Conservation (phyloP, 2,329 filamentous ascomycete species). For the Alternaria infectoria region DNA sequence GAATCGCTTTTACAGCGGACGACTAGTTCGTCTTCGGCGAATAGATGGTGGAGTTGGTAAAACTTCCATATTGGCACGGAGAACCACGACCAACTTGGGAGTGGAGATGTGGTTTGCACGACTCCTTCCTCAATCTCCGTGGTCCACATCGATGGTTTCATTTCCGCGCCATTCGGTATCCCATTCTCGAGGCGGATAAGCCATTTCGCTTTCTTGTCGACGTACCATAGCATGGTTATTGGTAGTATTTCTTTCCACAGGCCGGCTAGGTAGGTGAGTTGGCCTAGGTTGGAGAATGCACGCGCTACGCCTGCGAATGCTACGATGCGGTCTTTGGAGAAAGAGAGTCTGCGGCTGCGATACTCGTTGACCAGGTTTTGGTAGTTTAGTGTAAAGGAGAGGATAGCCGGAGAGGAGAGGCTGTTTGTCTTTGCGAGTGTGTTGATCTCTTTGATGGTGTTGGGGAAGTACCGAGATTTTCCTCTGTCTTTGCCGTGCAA, state of each 20-base stretch:
- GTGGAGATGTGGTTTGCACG: background rate
- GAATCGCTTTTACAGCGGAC: background rate
- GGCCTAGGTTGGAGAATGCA: background rate
- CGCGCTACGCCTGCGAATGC: slow-evolving; percentile 16
- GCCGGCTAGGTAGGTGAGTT: slow-evolving; percentile 15
- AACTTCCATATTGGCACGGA: background rate
- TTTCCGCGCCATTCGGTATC: background rate
- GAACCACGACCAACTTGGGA: background rate
- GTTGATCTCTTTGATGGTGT: background rate
- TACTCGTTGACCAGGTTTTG: slow-evolving; percentile 9
- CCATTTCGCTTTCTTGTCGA: background rate
- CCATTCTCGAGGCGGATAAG: background rate
- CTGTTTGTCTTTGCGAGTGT: background rate
- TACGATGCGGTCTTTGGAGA: slow-evolving; percentile 9
- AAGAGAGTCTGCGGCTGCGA: background rate
- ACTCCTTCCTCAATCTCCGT: background rate
- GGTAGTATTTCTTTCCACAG: slow-evolving; percentile 6
- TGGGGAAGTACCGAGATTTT: slow-evolving; percentile 13
- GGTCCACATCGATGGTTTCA: background rate
- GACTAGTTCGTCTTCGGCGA: background rate
- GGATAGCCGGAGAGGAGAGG: background rate
- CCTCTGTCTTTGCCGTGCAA: background rate
- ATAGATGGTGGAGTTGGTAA: background rate
- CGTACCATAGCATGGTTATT: slow-evolving; percentile 8
- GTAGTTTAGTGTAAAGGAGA: background rate